Conservation (phyloP, 768 basidiomycete species). For the Kwoniella sp. region DNA sequence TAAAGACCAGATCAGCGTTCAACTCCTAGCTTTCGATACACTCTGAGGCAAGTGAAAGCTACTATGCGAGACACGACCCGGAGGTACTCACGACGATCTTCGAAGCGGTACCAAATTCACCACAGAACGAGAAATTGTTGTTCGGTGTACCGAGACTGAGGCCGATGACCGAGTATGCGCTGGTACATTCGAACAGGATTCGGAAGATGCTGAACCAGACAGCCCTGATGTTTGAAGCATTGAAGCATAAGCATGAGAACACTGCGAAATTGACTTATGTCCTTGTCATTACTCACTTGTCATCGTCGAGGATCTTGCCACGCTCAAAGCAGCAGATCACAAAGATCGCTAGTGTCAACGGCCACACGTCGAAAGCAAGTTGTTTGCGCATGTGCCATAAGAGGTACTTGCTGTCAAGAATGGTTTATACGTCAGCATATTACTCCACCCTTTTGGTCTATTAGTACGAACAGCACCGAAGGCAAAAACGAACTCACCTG, state of each 20-base stretch:
- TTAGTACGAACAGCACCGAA: background rate
- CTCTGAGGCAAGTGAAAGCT: too few relatives aligned
- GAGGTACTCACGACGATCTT: conserved; percentile 49
- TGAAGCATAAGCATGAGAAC: too few relatives aligned
- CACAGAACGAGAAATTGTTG: conserved; percentile 47
- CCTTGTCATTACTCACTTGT: conserved; percentile 12
- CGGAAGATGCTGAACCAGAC: conserved; percentile 46
- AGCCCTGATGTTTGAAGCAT: too few relatives aligned
- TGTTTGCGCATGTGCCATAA: conserved; percentile 44
- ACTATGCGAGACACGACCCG: background rate
- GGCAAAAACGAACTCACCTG: conserved; percentile 25
- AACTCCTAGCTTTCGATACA: background rate
- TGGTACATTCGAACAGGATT: conserved; percentile 51
- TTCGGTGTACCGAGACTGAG: conserved; percentile 47
- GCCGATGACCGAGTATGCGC: conserved; percentile 49
- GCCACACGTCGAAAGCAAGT: conserved; percentile 54
- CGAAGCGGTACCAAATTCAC: conserved; percentile 37
- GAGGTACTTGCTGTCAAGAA: conserved; percentile 46
- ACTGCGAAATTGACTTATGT: too few relatives aligned
- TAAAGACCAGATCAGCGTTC: background rate
- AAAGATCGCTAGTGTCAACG: conserved; percentile 43
- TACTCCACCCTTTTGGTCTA: too few relatives aligned
- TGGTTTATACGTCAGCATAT: background rate
- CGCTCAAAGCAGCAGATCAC: conserved; percentile 47
- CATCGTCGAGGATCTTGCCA: conserved; percentile 37